A percentile compares a stretch with the other conserved stretches of the same genome.
Conservation (phyloP, 2,329 filamentous ascomycete genomes). For the Venturia asperata region DNA sequence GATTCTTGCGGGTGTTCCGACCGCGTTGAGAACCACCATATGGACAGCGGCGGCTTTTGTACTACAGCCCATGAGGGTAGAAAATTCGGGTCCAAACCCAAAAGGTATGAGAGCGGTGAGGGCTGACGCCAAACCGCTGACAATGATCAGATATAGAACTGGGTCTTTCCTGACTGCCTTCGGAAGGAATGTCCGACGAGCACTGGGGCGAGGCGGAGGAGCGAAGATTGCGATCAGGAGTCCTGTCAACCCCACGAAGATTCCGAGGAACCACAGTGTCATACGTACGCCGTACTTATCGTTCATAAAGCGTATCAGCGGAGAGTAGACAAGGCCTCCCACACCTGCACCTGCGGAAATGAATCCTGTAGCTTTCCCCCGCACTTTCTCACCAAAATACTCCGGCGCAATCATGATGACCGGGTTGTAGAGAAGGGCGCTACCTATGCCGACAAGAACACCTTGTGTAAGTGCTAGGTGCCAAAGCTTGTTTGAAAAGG, state of each 20-base stretch:
- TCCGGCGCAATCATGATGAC: constrained; percentile 35
- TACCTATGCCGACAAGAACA: constrained; percentile 34
- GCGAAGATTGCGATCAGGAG: neutral
- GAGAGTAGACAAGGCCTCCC: constrained; percentile 34
- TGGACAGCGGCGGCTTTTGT: neutral
- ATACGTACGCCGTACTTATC: constrained; percentile 33
- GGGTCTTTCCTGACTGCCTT: neutral
- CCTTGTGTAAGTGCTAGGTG: constrained; percentile 29
- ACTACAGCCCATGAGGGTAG: neutral
- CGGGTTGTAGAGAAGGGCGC: constrained; percentile 35
- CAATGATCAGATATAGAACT: neutral
- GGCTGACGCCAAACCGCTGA: neutral
- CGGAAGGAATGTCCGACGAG: neutral
- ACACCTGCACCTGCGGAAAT: constrained; percentile 34
- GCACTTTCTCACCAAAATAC: constrained; percentile 31
- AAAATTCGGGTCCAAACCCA: neutral
- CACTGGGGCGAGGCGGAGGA: neutral
- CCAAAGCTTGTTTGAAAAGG: constrained; percentile 19
- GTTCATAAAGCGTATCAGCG: constrained; percentile 29
- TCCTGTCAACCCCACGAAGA: neutral
- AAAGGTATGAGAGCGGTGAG: neutral
- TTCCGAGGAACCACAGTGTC: neutral
- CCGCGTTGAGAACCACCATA: neutral
- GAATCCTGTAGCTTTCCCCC: constrained; percentile 36
- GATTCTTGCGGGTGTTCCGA: neutral